Percentiles rank a stretch among this genome's conserved stretches.
phyloP scores from a whole-genome alignment of 176 grass and related monocot genomes.

The Triticum urartu region DNA sequence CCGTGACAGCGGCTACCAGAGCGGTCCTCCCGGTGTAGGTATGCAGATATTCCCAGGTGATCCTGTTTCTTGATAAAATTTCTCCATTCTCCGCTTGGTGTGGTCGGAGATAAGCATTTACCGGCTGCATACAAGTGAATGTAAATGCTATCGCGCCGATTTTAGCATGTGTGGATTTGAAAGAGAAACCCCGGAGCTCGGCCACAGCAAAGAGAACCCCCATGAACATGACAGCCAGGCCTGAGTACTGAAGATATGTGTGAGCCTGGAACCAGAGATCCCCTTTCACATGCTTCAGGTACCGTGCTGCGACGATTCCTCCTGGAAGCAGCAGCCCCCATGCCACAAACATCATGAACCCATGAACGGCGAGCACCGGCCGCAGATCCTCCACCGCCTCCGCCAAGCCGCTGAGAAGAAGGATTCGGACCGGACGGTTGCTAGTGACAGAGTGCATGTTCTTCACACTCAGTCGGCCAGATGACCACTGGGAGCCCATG shows the following conservation, averaged over 20 bases:
- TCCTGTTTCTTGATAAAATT: conserved; percentile 36
- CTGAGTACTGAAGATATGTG: conserved; percentile 71
- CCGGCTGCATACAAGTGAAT: conserved; percentile 54
- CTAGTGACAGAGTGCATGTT: conserved; percentile 87
- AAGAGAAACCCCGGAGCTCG: conserved; percentile 71
- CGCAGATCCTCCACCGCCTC: conserved; percentile 76
- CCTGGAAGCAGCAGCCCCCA: conserved; percentile 72
- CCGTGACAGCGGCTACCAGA: conserved; percentile 42
- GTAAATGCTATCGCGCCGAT: conserved; percentile 50
- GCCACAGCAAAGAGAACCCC: conserved; percentile 75
- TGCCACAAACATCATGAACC: conserved; percentile 96
- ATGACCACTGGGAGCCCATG: conserved; percentile 75
- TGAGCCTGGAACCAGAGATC: conserved; percentile 74
- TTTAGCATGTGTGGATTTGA: conserved; percentile 66
- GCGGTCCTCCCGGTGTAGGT: conserved; percentile 52
- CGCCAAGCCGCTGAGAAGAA: conserved; percentile 57
- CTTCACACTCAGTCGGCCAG: conserved; percentile 42
- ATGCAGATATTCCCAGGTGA: conserved; percentile 75
- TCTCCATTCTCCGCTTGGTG: conserved; percentile 46
- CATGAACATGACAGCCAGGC: conserved; percentile 71
- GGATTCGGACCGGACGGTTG: conserved; percentile 59
- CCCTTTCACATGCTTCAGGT: conserved; percentile 81
- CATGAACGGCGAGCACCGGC: conserved; percentile 79
- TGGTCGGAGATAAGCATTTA: conserved; percentile 74
- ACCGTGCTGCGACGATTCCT: conserved; percentile 66